Base-by-base conservation (phyloP, 2,329 filamentous ascomycete species). In the Nigrograna mackinnonii region DNA sequence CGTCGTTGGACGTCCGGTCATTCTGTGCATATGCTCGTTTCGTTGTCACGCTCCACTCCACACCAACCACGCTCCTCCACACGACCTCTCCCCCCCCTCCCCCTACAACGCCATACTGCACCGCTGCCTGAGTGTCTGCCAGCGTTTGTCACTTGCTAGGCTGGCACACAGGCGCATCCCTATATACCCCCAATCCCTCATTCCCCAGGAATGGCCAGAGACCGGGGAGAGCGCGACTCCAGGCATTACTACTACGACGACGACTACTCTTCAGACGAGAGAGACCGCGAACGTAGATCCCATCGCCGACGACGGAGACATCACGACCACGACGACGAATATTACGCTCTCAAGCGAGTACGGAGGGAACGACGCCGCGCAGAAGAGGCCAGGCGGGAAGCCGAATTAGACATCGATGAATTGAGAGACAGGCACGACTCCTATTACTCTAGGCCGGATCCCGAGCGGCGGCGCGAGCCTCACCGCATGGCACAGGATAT, bases 371-470 rank as follows among this genome's bases (percentile, higher is more conserved):
- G 60, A 32, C 58, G 61, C n/a, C 56, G 55, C 17, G 57, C 61
- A 24, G 60, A 64, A 5, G 62, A 65, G 22, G 55, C 54, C 1
- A 32, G 60, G 18, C 46, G 58, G 2, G 48, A 57, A 38, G 59
- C 62, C 22, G 61, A 68, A 47, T 51, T 68, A 18, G 70, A 72
- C 45, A 45, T 72, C 28, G 66, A 71, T 38, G 70, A 73, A 38
- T 46, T 73, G 36, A 53, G 70, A 39, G 58, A 58, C 22, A 60
- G 61, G 40, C 47, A 71, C 50, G 61, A 63, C 21, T 63, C 64
- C 4, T 74, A 74, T 49, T 71, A 63, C 49, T 50, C 54, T 38
- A 47, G 61, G 39, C 56, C 63, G n/a, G 57, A 60, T 21, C 38
- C 52, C 16, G 66, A 69, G 32, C 39, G 58, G 20, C 58, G 54